phyloP scores from a whole-genome alignment of 2,329 filamentous ascomycete genomes.

The Aspergillus spinulosporus region DNA sequence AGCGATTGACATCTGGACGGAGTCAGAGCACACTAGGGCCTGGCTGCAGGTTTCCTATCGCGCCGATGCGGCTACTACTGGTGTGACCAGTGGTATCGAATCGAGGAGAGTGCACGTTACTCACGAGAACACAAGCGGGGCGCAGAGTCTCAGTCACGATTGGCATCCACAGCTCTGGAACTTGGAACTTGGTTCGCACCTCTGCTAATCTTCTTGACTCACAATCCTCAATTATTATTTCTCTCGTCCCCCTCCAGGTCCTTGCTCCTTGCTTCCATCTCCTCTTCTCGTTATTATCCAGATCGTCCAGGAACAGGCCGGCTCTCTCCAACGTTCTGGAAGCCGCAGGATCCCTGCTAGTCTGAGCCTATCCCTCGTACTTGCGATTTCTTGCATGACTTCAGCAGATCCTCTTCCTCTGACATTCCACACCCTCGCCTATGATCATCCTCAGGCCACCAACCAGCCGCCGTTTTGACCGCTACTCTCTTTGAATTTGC shows the following conservation, averaged over 20 bases:
- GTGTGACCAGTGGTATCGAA: neutral
- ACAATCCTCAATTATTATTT: neutral
- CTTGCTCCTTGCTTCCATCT: neutral
- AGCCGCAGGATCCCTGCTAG: conserved; percentile 14
- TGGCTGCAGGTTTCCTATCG: conserved; percentile 8
- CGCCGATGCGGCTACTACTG: neutral
- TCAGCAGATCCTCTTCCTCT: conserved; percentile 15
- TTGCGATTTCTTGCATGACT: conserved; percentile 20
- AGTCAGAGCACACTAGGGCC: conserved; percentile 1
- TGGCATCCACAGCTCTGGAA: conserved; percentile 9
- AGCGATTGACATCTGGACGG: conserved; percentile 2
- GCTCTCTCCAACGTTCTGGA: conserved; percentile 10
- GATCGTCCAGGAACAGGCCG: neutral
- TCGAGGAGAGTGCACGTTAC: neutral
- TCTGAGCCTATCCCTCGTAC: neutral
- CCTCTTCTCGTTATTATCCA: neutral
- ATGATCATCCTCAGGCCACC: conserved; percentile 12
- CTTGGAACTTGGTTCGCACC: neutral
- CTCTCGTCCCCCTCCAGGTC: neutral
- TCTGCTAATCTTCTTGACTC: neutral
- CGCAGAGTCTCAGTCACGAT: neutral
- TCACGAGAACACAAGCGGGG: conserved; percentile 11
- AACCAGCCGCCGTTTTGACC: conserved; percentile 18
- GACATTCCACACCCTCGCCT: conserved; percentile 8
- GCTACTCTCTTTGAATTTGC: conserved; percentile 15